A percentile compares a stretch with the other conserved stretches of the same genome.
Conservation (phyloP, 441 rosid genomes). For the Adansonia madagascariensis region DNA sequence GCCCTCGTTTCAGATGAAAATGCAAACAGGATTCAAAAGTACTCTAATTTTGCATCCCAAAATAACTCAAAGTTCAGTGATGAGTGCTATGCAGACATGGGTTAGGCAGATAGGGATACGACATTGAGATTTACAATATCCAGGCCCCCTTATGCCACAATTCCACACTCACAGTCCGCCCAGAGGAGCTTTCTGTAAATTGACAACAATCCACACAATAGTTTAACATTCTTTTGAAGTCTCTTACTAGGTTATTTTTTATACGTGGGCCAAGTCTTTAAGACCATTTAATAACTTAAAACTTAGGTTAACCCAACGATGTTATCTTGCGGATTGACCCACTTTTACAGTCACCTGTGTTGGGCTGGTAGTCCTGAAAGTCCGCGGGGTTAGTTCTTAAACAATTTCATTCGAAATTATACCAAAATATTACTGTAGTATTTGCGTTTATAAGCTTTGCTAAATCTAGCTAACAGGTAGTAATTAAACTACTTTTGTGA, state of each 20-base stretch:
- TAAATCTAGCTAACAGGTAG: background rate
- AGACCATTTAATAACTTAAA: background rate
- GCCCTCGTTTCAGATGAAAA: slow-evolving; percentile 61
- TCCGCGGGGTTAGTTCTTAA: background rate
- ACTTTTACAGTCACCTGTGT: too few species aligned
- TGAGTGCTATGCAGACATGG: slow-evolving; percentile 45
- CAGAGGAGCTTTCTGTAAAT: slow-evolving; percentile 51
- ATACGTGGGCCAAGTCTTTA: background rate
- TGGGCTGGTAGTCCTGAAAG: background rate
- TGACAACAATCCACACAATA: background rate
- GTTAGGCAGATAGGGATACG: slow-evolving; percentile 25
- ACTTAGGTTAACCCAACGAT: background rate
- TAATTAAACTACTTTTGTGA: background rate
- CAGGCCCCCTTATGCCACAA: slow-evolving; percentile 63
- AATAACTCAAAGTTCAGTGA: slow-evolving; percentile 28
- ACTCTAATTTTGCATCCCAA: slow-evolving; percentile 55
- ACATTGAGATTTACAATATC: slow-evolving; percentile 70
- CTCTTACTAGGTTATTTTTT: background rate
- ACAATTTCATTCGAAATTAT: too few species aligned
- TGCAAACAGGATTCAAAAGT: slow-evolving; percentile 31
- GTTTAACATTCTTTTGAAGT: background rate
- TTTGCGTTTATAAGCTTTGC: background rate
- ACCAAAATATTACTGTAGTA: background rate
- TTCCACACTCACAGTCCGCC: slow-evolving; percentile 50
- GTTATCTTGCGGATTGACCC: too few species aligned